These are phyloP conservation scores for Pythium vanterpoolii DNA, from an alignment of 352 stramenopile species.

Conservation along the genomic window DNA sequence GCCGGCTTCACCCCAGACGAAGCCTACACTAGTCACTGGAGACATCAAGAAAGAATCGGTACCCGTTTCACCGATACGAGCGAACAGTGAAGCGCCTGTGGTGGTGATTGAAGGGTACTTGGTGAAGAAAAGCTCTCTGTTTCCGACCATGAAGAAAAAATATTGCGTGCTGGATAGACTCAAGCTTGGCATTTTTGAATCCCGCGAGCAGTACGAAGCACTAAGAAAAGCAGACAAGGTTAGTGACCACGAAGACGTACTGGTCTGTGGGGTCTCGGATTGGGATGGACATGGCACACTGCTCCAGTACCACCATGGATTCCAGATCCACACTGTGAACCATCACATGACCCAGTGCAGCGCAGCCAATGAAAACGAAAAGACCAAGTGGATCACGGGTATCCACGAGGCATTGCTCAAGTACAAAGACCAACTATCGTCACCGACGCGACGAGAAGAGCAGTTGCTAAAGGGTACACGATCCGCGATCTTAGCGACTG, in stretches of 20 bases:
- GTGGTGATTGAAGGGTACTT: constrained; percentile 31
- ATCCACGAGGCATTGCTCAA: constrained; percentile 52
- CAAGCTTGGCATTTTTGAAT: constrained; percentile 29
- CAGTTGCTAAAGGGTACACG: constrained; percentile 7
- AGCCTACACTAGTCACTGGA: background rate
- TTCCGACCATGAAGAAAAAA: constrained; percentile 41
- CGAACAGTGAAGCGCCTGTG: background rate
- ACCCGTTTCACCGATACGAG: background rate
- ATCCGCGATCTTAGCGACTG: background rate
- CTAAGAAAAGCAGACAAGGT: background rate
- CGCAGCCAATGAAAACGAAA: constrained; percentile 53
- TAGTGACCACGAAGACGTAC: constrained; percentile 23
- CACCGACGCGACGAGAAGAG: constrained; percentile 27
- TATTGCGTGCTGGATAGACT: constrained; percentile 30
- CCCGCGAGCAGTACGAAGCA: constrained; percentile 25
- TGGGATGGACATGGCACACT: constrained; percentile 63
- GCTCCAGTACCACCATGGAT: constrained; percentile 70
- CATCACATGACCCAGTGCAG: constrained; percentile 67
- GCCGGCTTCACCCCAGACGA: background rate
- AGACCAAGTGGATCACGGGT: constrained; percentile 58
- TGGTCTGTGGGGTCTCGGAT: constrained; percentile 39
- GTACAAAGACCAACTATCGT: constrained; percentile 30
- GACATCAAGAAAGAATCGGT: background rate
- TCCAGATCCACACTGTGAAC: constrained; percentile 56
- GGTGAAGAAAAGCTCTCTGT: constrained; percentile 35